Evolutionary conservation across 2,329 filamentous ascomycete species (phyloP), one percentile per base, ranked within the genome.

Genomic region (Elsinoe necatrix): DNA sequence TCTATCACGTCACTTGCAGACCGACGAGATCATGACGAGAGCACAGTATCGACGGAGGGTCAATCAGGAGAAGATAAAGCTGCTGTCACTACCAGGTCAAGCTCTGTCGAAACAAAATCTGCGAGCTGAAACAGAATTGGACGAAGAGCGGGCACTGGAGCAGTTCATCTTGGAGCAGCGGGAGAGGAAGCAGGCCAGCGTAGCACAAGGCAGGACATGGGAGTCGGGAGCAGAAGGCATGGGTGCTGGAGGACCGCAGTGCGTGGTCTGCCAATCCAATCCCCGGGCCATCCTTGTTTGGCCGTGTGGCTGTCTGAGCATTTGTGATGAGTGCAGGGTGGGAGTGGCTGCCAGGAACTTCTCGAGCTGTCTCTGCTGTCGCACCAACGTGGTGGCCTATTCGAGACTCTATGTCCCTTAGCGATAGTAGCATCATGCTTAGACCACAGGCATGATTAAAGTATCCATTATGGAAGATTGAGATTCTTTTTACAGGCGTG

Each of bases 281-380:
- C 84, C 90, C 2, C 80, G 93, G 16, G 95, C 88, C 6, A 87
- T 97, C 59, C 87, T 98, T 56, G 86, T 95, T 1, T 97, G 93
- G 93, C 93, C 93, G 0, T 98, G 93, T 69, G 87, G 93, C 1
- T 98, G 93, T 68, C 78, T 98, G 58, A 92, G 89, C 63, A 78
- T 97, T 11, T 97, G 93, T 68, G 93, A 98, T 69, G 93, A 97
- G 63, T 97, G 93, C 68, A 80, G 93, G 29, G 87, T 97, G 34
- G 92, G 89, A 42, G 77, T 97, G 60, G 93, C 93, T 2, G 91
- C 95, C 83, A 95, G 96, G 69, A 97, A 97, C 69, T 97, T 95
- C 69, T 89, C 91, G 61, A 95, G 89, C 67, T 98, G 93, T 68
- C 91, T 97, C 37, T 97, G 92, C 66, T 97, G 93, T 70, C 81